Evolutionary conservation across 2,329 filamentous ascomycete genomes (phyloP).

Genomic region (Apiospora kogelbergensis): DNA sequence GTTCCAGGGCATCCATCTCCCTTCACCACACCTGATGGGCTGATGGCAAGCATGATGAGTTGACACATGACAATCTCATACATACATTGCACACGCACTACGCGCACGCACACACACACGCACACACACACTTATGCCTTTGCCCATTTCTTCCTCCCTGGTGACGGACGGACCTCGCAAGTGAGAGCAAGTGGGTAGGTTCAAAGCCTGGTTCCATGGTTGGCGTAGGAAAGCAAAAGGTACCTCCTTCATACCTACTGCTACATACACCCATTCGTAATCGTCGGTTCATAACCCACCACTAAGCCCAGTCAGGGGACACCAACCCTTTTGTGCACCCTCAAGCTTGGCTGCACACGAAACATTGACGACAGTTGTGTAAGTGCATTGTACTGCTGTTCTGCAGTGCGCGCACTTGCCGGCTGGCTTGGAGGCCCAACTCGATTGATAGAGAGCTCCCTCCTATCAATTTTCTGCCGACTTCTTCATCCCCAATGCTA

Average conservation of each 20-base stretch:
- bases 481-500: not conserved
- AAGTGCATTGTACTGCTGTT: not conserved
- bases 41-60: not conserved
- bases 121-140: not conserved
- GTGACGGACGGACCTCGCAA: not conserved
- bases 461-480: not conserved
- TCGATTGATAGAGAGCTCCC: not conserved
- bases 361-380: not conserved
- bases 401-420: not conserved
- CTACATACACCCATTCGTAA: not conserved
- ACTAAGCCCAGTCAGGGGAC: not conserved
- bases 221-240: too few species aligned
- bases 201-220: not conserved
- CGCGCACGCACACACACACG: not conserved
- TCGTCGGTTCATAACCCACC: not conserved
- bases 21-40: constrained; percentile 5
- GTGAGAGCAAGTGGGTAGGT: not conserved
- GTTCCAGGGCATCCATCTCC: not conserved
- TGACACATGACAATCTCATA: constrained; percentile 4
- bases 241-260: not conserved
- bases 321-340: not conserved
- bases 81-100: not conserved
- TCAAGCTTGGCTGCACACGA: not conserved
- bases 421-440: not conserved
- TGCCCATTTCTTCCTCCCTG: not conserved